These are phyloP conservation scores for Aphanomyces cochlioides DNA, from an alignment of 352 stramenopile species.

Conservation along the genomic window DNA sequence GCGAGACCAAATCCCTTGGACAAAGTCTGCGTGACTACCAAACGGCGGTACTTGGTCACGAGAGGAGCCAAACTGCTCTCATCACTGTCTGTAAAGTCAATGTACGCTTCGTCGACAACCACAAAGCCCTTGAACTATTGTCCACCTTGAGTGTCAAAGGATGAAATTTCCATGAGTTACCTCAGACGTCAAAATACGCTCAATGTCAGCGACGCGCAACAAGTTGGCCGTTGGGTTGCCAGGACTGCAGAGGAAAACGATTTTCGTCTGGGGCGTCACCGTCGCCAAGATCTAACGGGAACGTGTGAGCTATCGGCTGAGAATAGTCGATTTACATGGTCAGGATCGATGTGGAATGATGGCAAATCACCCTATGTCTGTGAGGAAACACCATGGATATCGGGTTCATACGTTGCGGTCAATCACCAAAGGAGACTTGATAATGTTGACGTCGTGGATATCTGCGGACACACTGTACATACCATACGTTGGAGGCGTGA, in stretches of 20 bases:
- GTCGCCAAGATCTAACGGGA: constrained; percentile 80
- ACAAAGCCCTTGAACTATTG: constrained; percentile 90
- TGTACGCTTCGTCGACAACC: constrained; percentile 98
- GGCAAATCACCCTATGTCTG: constrained; percentile 42
- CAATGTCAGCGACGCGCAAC: constrained; percentile 87
- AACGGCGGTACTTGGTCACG: constrained; percentile 88
- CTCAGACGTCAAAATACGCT: constrained; percentile 82
- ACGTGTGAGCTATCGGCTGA: not conserved
- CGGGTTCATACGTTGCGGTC: constrained; percentile 31
- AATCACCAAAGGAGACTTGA: constrained; percentile 84
- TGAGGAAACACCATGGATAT: constrained; percentile 36
- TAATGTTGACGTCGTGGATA: constrained; percentile 96
- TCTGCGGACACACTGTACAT: constrained; percentile 99
- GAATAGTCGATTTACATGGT: constrained; percentile 40
- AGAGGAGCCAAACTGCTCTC: constrained; percentile 76
- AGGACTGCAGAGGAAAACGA: constrained; percentile 97
- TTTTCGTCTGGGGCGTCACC: constrained; percentile 88
- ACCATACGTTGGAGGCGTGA: constrained; percentile 96
- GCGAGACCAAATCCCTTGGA: constrained; percentile 98
- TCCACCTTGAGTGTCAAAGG: not conserved
- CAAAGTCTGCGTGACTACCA: constrained; percentile 97
- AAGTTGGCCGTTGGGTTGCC: constrained; percentile 97
- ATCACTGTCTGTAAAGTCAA: constrained; percentile 88
- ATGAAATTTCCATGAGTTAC: constrained; percentile 24
- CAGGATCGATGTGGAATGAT: constrained; percentile 77